These are phyloP conservation scores for Turnera subulata DNA, from an alignment of 345 rosid species.

Conservation along the genomic window DNA sequence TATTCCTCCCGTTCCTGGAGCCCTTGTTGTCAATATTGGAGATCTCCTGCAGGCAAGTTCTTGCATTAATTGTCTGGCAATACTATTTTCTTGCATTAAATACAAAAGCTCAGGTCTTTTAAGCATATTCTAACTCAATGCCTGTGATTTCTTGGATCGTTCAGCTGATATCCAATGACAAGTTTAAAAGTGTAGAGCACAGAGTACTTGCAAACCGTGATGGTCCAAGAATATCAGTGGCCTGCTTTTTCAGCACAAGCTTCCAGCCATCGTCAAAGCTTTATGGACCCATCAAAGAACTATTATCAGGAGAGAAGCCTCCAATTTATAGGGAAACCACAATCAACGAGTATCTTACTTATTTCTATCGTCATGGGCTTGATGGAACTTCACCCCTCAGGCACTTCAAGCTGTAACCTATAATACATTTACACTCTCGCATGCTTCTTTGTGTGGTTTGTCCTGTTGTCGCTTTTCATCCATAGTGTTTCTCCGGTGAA, in stretches of 20 bases:
- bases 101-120: too few relatives aligned
- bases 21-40: conserved; percentile 23
- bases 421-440: too few relatives aligned
- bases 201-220: conserved; percentile 15
- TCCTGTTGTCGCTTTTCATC: too few relatives aligned
- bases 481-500: too few relatives aligned
- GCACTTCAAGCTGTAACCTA: conserved; percentile 14
- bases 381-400: conserved; percentile 10
- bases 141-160: not conserved
- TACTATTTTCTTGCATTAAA: too few relatives aligned
- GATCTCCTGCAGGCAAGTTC: conserved; percentile 25
- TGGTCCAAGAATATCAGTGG: conserved; percentile 21
- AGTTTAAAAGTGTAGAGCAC: conserved; percentile 16
- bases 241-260: conserved; percentile 16
- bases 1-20: conserved; percentile 12
- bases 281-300: conserved; percentile 20
- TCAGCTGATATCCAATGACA: conserved; percentile 26
- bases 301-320: conserved; percentile 16
- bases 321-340: conserved; percentile 12
- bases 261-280: not conserved
- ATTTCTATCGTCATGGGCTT: conserved; percentile 7
- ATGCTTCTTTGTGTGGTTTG: too few relatives aligned
- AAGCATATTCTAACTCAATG: too few relatives aligned
- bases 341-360: not conserved
- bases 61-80: too few relatives aligned